Evolutionary conservation across 108 stramenopile species (phyloP), one percentile per base, ranked within the genome.

Genomic region (Licmophora abbreviata): DNA sequence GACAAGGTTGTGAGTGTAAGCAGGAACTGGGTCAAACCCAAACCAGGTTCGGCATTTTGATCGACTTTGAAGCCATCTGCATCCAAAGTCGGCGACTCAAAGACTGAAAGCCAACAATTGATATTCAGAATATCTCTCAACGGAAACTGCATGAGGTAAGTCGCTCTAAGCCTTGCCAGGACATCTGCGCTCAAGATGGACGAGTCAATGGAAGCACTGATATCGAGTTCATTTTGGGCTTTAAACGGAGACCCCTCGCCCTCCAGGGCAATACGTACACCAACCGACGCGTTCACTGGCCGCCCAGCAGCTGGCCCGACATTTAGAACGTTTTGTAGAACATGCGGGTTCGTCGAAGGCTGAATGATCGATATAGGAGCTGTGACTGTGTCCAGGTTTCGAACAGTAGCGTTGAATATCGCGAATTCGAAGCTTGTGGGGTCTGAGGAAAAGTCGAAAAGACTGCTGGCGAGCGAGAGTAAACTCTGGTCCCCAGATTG

Each of bases 71-170:
- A 20, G 59, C 68, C 34, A 49, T 66, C 48, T 44, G 40, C 29
- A 56, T 41, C 61, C 11, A 71, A 40, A 8, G 49, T 50, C 5
- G 84, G 79, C 0, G 66, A 15, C 5, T 15, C 60, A 14, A 81
- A 24, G 9, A 69, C 71, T 26, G 75, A 45, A 11, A 85, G 56
- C 80, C 80, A 85, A 41, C 84, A 85, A 24, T 81, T 22, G 3
- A 67, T 14, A 46, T 79, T 71, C 32, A 66, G 43, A 7, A 79
- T n/a, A 47, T 81, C 80, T 27, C 64, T 60, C 10, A 85, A 44
- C 2, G 80, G 80, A 46, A 85, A 81, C 17, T 58, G 41, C 17
- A 77, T 45, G 3, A 85, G 53, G 1, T 64, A 22, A 9, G 44
- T 28, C 10, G 68, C 62, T 18, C 69, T 53, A 21, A 85, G 53